phyloP scores from a whole-genome alignment of 768 basidiomycete genomes.

The Trametes punicea region DNA sequence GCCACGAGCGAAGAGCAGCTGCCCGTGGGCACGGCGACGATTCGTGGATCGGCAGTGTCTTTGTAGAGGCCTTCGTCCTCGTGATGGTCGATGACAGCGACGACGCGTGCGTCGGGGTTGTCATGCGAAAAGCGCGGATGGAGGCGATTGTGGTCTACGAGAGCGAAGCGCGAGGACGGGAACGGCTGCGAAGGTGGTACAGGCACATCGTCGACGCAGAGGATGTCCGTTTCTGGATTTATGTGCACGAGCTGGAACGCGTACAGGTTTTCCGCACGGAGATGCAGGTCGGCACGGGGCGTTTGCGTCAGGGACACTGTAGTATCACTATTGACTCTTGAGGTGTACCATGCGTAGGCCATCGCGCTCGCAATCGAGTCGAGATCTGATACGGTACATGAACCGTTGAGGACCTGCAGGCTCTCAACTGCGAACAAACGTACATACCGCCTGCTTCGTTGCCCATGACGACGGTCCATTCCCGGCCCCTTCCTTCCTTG shows the following conservation, averaged over 20 bases:
- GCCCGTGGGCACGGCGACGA: slow-evolving; percentile 62
- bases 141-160: slow-evolving; percentile 91
- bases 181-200: slow-evolving; percentile 34
- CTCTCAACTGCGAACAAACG: neutral
- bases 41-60: slow-evolving; percentile 60
- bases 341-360: slow-evolving; percentile 75
- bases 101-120: slow-evolving; percentile 50
- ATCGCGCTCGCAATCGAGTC: slow-evolving; percentile 87
- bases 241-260: slow-evolving; percentile 65
- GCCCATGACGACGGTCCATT: slow-evolving; percentile 89
- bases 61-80: slow-evolving; percentile 73
- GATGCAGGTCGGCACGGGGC: slow-evolving; percentile 58
- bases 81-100: slow-evolving; percentile 88
- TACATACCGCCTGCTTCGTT: slow-evolving; percentile 92
- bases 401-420: neutral
- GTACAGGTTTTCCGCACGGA: slow-evolving; percentile 86
- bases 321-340: slow-evolving; percentile 37
- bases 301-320: slow-evolving; percentile 75
- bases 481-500: slow-evolving; percentile 40
- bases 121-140: slow-evolving; percentile 38
- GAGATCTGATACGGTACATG: slow-evolving; percentile 83
- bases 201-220: slow-evolving; percentile 68
- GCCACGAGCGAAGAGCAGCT: slow-evolving; percentile 76
- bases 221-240: slow-evolving; percentile 48
- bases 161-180: slow-evolving; percentile 59